Evolutionary conservation across 2,329 filamentous ascomycete genomes (phyloP), one percentile per base, ranked within the genome.

Genomic region (Fusarium nisikadoi): DNA sequence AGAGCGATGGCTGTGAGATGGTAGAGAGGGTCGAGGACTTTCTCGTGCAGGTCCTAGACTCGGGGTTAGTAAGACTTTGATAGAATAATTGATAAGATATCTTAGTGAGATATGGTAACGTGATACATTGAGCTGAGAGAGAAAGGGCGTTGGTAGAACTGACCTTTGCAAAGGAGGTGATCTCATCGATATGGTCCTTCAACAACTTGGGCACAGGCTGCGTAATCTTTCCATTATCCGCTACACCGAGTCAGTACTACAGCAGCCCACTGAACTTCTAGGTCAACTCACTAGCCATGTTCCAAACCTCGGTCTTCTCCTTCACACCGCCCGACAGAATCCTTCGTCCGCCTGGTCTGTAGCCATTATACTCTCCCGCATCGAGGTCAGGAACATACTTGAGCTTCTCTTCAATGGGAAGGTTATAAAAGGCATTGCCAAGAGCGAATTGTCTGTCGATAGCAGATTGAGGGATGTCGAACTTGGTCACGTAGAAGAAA

Each of bases 1-100:
- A 92, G 83, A 1, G 91, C 82, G 39, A 90, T 84, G 9, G 90
- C 89, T 57, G 91, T 89, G 4, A 92, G 85, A 2, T 85, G 84
- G 14, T 91, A 84, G 0, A 92, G 82, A 31, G 86, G 86, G 8
- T 87, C 81, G 1, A 91, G 85, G 5, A 91, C 84, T 45, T 89
- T 85, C 2, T 86, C 80, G 60, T 91, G 88, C 19, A 80, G 64
- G 43, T 75, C 70, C 38, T 47, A 7, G 8, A 17, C 9, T 9
- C 14, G 12, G 3, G 13, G 43, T 46, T 20, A 29, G 25, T 29
- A 27, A 5, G 19, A 17, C 17, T 38, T 17, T 19, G 36, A 38
- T 8, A 12, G 14, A 11, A 29, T 29, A n/a, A 25, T 25, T 29
- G 27, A 29, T 8, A 29, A 29, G 29, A 31, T 31, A 33, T 33